These are phyloP conservation scores for Solidago caesia DNA, from an alignment of 129 eudicot genomes.

Conservation along the genomic window DNA sequence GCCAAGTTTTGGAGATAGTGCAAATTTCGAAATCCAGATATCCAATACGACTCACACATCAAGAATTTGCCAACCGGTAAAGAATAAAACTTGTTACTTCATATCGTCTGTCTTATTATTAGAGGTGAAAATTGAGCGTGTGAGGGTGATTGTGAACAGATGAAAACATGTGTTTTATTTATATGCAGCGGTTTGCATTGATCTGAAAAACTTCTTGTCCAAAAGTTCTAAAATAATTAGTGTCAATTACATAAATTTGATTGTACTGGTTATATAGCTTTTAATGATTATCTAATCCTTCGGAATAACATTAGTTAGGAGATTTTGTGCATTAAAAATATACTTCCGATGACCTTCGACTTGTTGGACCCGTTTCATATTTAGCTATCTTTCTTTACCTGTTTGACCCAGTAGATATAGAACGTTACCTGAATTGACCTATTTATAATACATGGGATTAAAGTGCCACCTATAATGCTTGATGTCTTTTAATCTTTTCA, in stretches of 20 bases:
- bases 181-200: neutral
- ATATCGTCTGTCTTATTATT: conserved; percentile 1
- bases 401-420: neutral
- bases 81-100: neutral
- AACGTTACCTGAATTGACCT: neutral
- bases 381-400: neutral
- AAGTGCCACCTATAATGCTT: neutral
- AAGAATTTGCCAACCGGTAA: conserved; percentile 83
- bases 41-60: conserved; percentile 76
- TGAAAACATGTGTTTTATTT: neutral
- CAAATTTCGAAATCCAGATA: conserved; percentile 76
- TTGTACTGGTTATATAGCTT: neutral
- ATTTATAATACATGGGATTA: neutral
- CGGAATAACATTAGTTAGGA: neutral
- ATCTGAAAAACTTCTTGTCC: neutral
- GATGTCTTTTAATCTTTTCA: neutral
- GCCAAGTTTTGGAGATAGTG: conserved; percentile 75
- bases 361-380: neutral
- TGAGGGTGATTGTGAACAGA: neutral
- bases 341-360: neutral
- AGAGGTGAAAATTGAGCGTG: neutral
- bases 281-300: neutral
- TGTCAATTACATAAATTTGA: neutral
- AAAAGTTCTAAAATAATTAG: neutral
- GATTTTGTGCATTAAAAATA: neutral